Evolutionary conservation across 495 filamentous ascomycete genomes (phyloP), one percentile per base, ranked within the genome.

Genomic region (Staphylotrichum longicolle): DNA sequence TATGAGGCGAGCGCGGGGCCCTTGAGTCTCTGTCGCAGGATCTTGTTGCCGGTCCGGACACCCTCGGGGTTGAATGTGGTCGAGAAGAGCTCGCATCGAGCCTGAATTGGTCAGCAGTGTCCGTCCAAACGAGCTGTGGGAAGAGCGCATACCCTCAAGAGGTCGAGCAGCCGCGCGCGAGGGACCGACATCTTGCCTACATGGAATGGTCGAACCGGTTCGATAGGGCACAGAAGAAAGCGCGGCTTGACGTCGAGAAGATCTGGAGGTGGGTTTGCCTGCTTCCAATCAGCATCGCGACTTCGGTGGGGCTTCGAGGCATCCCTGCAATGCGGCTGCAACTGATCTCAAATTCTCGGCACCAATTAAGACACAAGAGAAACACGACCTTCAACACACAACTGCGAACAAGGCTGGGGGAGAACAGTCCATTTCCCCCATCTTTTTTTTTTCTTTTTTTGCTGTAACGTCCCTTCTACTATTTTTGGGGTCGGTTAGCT

Each of bases 41-140:
- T 79, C 70, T 91, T 93, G 78, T 91, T 96, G 63, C 94, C 94
- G 47, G 88, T 82, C 64, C 94, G 88, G 58, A 88, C 72, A 61
- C 86, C 75, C 34, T 87, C 78, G 11, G 94, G 94, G 76, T 98
- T 98, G 81, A 85, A 97, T 50, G 89, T 96, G 33, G 86, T 86
- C 51, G 85, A 86, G 81, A 98, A 98, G 74, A 98, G 86, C 72
- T 86, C 85, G 80, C 89, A 95, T 86, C 91, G 91, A 65, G 85
- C 83, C 93, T 96, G 59, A 51, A 3, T n/a, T 46, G 20, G 63
- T 65, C 20, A 72, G 57, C 41, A 35, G 8, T 54, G 46, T 33
- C 32, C 9, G 15, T 11, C 8, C 14, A 3, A 7, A 15, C n/a
- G 30, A 14, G 4, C 14, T 3, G n/a, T 7, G 2, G 20, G 20